phyloP scores from a whole-genome alignment of 345 rosid genomes.

The Eucalyptus regnans region DNA sequence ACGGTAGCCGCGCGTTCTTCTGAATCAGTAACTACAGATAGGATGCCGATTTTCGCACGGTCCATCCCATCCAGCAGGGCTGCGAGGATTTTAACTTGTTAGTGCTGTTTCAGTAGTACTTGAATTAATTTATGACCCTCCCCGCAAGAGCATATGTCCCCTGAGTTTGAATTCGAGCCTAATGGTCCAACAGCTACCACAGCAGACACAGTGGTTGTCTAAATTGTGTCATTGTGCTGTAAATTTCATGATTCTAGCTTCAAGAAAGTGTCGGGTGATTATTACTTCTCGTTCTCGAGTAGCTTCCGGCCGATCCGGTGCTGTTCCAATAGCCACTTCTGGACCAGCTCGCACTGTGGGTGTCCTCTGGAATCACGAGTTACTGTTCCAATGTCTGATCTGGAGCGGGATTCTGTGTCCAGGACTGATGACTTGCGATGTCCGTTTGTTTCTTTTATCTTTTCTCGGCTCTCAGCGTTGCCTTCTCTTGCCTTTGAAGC shows the following conservation, averaged over 20 bases:
- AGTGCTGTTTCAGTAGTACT: background rate
- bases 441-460: background rate
- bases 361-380: background rate
- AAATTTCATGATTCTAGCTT: background rate
- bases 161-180: background rate
- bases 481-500: background rate
- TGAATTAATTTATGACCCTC: background rate
- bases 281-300: background rate
- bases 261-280: background rate
- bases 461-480: background rate
- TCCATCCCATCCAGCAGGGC: background rate
- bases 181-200: background rate
- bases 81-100: background rate
- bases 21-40: constrained; percentile 1
- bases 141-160: background rate
- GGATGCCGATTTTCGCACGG: background rate
- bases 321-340: background rate
- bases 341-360: background rate
- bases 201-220: background rate
- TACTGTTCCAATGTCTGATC: background rate
- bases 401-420: background rate
- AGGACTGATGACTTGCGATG: background rate
- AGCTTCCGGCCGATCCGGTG: background rate
- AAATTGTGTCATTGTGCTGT: background rate
- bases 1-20: constrained; percentile 96